Base-by-base conservation (phyloP, 768 basidiomycete genomes). In the Zangia roseola region DNA sequence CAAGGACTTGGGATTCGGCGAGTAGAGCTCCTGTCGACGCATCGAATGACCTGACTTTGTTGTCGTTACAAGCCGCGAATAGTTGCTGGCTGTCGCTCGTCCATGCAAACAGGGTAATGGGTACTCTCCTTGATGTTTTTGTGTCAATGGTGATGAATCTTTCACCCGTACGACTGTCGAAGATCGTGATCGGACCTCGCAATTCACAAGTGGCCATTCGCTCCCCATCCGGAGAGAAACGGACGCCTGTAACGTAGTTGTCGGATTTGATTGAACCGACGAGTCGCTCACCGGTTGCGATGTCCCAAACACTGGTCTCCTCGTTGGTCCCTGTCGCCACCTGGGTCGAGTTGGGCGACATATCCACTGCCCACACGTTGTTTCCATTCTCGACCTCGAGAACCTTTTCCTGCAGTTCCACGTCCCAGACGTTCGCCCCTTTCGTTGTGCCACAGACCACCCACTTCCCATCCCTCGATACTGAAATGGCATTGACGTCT, bases 101-200 rank as follows among this genome's bases (percentile, higher is more conserved):
- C 52, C 52, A 53, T 5, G 26, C 47, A 1, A 43, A 20, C 5
- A 42, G 49, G 3, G 26, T 50, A 21, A 35, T 45, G 13, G 43
- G 26, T 2, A 10, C 28, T 28, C 8, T 28, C 7, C n/a, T n/a
- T n/a, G n/a, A n/a, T 28, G 10, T 28, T 3, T 28, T 28, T 40
- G 33, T 28, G 0, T 30, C 2, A 17, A 40, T 37, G n/a, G 28
- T 26, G 13, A 44, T 10, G n/a, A 53, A 34, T 7, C 33, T 20
- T 17, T 43, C n/a, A 7, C 54, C 54, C 4, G 1, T 54, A 3
- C 3, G 28, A 33, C 34, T 25, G 31, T 42, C 19, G 10, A 51
- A 45, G 21, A 45, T 26, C 16, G 33, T 33, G n/a, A 50, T 14
- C 16, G 40, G 13, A 16, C 26, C 28, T 4, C 7, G 16, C 9